Conservation (phyloP, 176 grass and related monocot genomes). For the Cenchrus purpureus region DNA sequence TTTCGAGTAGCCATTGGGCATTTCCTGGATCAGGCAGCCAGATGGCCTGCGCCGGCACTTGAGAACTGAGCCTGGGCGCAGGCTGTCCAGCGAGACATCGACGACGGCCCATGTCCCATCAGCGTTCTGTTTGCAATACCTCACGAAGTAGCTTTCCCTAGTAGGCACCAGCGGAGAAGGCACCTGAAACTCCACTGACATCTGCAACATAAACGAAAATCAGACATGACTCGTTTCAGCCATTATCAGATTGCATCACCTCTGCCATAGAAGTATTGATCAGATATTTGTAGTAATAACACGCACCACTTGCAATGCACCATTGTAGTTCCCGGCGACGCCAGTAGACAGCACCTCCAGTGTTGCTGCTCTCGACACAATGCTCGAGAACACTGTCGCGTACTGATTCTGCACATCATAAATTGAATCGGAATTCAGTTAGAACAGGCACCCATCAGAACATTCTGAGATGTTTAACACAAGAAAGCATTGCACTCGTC, state of each 20-base stretch:
- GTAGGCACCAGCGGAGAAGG: conserved; percentile 92
- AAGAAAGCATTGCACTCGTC: not conserved
- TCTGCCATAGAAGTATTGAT: no score
- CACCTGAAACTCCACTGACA: conserved; percentile 98
- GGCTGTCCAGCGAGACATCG: conserved; percentile 88
- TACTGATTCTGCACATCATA: conserved; percentile 70
- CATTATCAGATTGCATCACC: not conserved
- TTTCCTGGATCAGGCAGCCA: conserved; percentile 93
- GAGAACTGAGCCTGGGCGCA: conserved; percentile 60
- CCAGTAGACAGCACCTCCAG: conserved; percentile 92
- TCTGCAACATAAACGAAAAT: conserved; percentile 40
- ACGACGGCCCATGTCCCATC: conserved; percentile 93
- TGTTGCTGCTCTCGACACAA: conserved; percentile 76
- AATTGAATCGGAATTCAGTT: not conserved
- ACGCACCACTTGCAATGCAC: conserved; percentile 89
- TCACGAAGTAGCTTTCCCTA: conserved; percentile 81
- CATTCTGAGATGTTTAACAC: not conserved
- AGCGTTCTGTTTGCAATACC: conserved; percentile 92
- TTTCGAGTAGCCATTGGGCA: conserved; percentile 98
- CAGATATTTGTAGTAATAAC: not conserved
- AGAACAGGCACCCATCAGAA: not conserved
- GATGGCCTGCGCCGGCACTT: conserved; percentile 76
- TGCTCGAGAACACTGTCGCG: conserved; percentile 78
- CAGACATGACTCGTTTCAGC: not conserved
- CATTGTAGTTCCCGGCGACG: conserved; percentile 86